Conservation (phyloP, 306 rosid genomes). For the Lupinus albus region DNA sequence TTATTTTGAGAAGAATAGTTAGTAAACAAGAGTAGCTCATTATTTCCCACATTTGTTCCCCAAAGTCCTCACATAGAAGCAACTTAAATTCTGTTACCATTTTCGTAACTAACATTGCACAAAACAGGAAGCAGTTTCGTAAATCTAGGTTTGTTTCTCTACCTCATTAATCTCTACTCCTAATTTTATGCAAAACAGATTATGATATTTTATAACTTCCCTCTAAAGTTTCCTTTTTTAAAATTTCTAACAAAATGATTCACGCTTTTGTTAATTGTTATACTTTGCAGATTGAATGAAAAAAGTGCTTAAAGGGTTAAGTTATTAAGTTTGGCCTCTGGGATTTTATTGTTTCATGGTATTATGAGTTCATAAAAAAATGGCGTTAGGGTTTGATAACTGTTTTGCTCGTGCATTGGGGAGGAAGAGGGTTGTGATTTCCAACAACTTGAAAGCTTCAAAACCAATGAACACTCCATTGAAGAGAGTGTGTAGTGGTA, state of each 20-base stretch:
- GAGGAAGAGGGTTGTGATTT: constrained; percentile 67
- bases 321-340: background rate
- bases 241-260: background rate
- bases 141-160: constrained; percentile 8
- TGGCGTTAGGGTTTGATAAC: constrained; percentile 54
- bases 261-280: background rate
- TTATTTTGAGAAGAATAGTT: too few relatives aligned
- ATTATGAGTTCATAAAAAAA: constrained; percentile 23
- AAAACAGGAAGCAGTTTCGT: constrained; percentile 19
- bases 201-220: background rate
- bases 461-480: constrained; percentile 40
- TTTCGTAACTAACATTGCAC: background rate
- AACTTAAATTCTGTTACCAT: background rate
- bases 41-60: background rate
- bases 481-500: constrained; percentile 56
- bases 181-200: background rate
- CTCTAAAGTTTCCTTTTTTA: background rate
- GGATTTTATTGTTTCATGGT: background rate
- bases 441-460: constrained; percentile 40
- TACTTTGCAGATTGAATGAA: constrained; percentile 8
- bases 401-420: constrained; percentile 48
- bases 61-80: background rate
- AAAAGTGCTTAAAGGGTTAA: background rate
- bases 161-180: background rate
- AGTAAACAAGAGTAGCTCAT: too few relatives aligned